Evolutionary conservation across 768 basidiomycete species (phyloP).

Genomic region (Xanthoconium purpureum): DNA sequence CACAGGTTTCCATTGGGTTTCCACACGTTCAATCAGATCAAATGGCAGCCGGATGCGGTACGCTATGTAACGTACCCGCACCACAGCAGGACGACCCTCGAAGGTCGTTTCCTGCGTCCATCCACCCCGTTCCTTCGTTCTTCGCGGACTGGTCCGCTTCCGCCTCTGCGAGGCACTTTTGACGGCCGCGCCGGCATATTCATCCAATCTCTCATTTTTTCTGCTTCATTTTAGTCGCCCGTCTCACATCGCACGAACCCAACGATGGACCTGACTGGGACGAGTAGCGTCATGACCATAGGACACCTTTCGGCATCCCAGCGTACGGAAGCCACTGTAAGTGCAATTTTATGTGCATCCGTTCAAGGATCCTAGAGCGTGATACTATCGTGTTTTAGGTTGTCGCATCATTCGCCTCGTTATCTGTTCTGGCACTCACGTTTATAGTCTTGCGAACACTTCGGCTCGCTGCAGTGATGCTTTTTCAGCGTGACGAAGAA

Average conservation of each 20-base stretch:
- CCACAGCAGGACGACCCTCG: not conserved
- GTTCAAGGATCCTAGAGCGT: not conserved
- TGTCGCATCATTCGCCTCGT: conserved; percentile 50
- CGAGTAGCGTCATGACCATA: not conserved
- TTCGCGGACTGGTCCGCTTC: conserved; percentile 35
- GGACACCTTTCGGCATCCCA: conserved; percentile 13
- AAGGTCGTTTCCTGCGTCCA: conserved; percentile 17
- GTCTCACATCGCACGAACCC: not conserved
- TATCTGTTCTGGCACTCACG: conserved; percentile 52
- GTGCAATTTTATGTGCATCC: conserved; percentile 1
- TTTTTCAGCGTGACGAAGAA: conserved; percentile 26
- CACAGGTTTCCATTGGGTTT: conserved; percentile 15
- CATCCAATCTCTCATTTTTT: conserved; percentile 5
- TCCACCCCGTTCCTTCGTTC: conserved; percentile 19
- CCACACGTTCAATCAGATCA: conserved; percentile 3
- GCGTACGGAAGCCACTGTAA: conserved; percentile 19
- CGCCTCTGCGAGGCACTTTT: conserved; percentile 30
- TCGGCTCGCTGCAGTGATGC: conserved; percentile 43
- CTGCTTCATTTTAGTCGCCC: not conserved
- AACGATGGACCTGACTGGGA: conserved; percentile 3
- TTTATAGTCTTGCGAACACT: conserved; percentile 47
- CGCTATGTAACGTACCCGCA: not conserved
- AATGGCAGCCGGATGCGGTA: not conserved
- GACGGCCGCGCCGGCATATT: conserved; percentile 24
- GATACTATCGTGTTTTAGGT: conserved; percentile 25